Evolutionary conservation across 2,329 filamentous ascomycete genomes (phyloP).

Genomic region (Trichophyton benhamiae): DNA sequence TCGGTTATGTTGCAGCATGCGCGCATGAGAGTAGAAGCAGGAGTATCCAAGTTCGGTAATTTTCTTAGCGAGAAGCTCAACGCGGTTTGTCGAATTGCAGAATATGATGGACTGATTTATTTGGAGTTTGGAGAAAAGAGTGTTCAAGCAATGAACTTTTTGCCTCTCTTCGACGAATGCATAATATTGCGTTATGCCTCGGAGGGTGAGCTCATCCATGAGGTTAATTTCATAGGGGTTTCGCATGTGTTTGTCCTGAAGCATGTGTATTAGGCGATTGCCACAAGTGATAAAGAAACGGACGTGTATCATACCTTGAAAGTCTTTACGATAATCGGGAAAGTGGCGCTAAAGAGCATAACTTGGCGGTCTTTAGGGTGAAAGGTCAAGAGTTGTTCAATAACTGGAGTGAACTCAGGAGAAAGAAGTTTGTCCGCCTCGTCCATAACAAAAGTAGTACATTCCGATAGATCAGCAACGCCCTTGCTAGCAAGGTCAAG

Average conservation of each 20-base stretch:
- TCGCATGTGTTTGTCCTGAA: slow-evolving; percentile 83
- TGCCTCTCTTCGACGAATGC: slow-evolving; percentile 99
- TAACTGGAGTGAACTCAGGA: slow-evolving; percentile 90
- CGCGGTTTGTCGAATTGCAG: slow-evolving; percentile 97
- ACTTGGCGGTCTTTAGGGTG: slow-evolving; percentile 96
- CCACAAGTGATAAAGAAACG: not conserved
- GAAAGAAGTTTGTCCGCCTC: slow-evolving; percentile 97
- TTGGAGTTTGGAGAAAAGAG: slow-evolving; percentile 94
- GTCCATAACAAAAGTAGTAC: slow-evolving; percentile 98
- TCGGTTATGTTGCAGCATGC: slow-evolving; percentile 87
- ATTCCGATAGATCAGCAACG: slow-evolving; percentile 89
- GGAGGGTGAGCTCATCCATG: slow-evolving; percentile 96
- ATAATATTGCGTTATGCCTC: slow-evolving; percentile 98
- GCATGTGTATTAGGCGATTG: slow-evolving; percentile 4
- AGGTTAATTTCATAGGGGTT: slow-evolving; percentile 97
- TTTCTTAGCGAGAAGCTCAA: slow-evolving; percentile 95
- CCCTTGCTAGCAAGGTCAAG: slow-evolving; percentile 92
- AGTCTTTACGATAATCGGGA: slow-evolving; percentile 90
- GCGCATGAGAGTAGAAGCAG: slow-evolving; percentile 97
- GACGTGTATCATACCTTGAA: slow-evolving; percentile 49
- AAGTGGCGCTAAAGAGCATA: slow-evolving; percentile 98
- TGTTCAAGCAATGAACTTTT: slow-evolving; percentile 98
- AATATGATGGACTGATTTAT: slow-evolving; percentile 99
- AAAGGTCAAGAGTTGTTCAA: slow-evolving; percentile 88
- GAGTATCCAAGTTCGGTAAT: slow-evolving; percentile 98